A percentile compares a stretch with the other conserved stretches of the same genome.
These are phyloP conservation scores for Coemansia aciculifera DNA, from an alignment of 192 early-diverging fungal genomes.

Conservation along the genomic window DNA sequence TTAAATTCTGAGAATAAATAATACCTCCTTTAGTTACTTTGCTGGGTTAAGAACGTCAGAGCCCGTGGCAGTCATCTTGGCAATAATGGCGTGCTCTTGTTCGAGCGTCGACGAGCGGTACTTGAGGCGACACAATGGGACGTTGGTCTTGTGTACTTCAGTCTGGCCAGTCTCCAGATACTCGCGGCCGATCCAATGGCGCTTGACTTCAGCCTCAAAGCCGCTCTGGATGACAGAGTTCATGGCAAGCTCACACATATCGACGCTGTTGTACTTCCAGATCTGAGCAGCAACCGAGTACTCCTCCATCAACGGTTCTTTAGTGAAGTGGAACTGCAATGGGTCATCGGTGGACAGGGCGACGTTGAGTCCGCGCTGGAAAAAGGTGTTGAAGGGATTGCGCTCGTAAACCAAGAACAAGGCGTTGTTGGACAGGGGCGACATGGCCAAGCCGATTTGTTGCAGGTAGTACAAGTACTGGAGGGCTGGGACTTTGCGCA, in stretches of 20 bases:
- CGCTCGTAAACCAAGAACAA: conserved; percentile 91
- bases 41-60: neutral
- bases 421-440: conserved; percentile 94
- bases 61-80: conserved; percentile 11
- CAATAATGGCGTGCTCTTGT: conserved; percentile 63
- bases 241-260: conserved; percentile 94
- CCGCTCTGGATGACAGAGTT: conserved; percentile 90
- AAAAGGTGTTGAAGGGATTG: conserved; percentile 88
- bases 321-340: conserved; percentile 95
- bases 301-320: conserved; percentile 96
- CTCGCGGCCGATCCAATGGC: conserved; percentile 82
- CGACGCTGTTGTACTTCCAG: conserved; percentile 84
- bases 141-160: conserved; percentile 90
- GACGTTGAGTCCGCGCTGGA: conserved; percentile 92
- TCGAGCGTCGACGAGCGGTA: conserved; percentile 83
- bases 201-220: conserved; percentile 85
- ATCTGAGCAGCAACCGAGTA: conserved; percentile 96
- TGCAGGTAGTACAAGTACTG: conserved; percentile 95
- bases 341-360: conserved; percentile 93
- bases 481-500: conserved; percentile 91
- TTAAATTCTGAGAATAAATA: conserved; percentile 65
- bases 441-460: conserved; percentile 97
- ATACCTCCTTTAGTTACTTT: neutral
- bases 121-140: conserved; percentile 80
- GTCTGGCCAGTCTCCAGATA: conserved; percentile 75